Base-by-base conservation (phyloP, 441 rosid genomes). In the Populus hybrid region DNA sequence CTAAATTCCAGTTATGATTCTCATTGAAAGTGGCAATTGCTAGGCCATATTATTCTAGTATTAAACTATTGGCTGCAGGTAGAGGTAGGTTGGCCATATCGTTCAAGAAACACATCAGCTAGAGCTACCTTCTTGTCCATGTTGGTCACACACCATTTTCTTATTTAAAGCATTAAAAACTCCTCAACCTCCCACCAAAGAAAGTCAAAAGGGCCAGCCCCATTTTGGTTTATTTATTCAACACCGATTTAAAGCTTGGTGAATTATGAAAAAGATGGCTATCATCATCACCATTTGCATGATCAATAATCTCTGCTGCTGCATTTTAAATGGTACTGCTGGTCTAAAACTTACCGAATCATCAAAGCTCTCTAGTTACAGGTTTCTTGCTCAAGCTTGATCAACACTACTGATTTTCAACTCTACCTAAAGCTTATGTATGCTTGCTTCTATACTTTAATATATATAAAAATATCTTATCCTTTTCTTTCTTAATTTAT, bases 291-390 rank as follows among this genome's bases (percentile, higher is more conserved):
- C 28, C 67, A 23, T 69, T 40, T 28, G 18, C 57, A 42, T 34
- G 23, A 50, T 68, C 36, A 24, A 61, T 46, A 23, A 38, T 10
- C 0, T 68, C 40, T 8, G n/a, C 76, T 21, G 18, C 65, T 10
- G 76, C 81, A 18, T 72, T 80, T 40, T 34, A 69, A 40, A 72
- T 69, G 40, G 70, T 66, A 79, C 83, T 71, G 50, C 50, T 76
- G 80, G 87, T 84, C 85, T 69, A 46, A 72, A 69, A 70, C 8
- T 54, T 72, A 76, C 77, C 80, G 50, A 77, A 23, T 24, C 67
- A 23, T 21, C 70, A n/a, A 77, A 69, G 28, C 14, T 11, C 18
- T 32, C 28, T 50, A 1, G 40, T 69, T 34, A 61, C 34, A 26
- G 10, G 8, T 76, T 23, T 59, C 63, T 36, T 34, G 6, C 28